phyloP scores from a whole-genome alignment of 1,284 basidiomycete genomes.

The Takashimella tepidaria region DNA sequence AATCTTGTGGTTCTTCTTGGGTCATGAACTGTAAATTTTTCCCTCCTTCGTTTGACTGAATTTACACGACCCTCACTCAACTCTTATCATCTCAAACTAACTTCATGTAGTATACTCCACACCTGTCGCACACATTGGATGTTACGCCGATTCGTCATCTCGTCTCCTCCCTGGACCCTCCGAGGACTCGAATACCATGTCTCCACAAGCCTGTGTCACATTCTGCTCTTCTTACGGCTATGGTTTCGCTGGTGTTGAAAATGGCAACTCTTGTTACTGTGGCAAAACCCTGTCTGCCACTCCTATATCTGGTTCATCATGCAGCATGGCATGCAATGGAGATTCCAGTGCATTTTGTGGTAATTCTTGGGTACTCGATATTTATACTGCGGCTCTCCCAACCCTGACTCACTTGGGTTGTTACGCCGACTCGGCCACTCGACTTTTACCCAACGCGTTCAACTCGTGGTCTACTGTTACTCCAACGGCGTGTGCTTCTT shows the following conservation, averaged over 20 bases:
- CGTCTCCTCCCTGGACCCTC: not conserved
- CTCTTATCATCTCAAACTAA: not conserved
- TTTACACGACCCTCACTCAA: too few relatives aligned
- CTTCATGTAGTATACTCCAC: not conserved
- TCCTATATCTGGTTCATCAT: constrained; percentile 19
- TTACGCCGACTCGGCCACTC: constrained; percentile 2
- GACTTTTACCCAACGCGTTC: constrained; percentile 9
- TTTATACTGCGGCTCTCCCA: constrained; percentile 17
- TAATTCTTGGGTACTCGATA: constrained; percentile 32
- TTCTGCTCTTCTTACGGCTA: constrained; percentile 33
- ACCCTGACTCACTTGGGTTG: constrained; percentile 1
- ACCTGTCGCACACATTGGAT: not conserved
- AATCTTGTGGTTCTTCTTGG: constrained; percentile 6
- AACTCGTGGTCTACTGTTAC: constrained; percentile 10
- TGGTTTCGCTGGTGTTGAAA: constrained; percentile 30
- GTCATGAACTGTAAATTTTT: constrained; percentile 5
- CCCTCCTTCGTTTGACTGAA: not conserved
- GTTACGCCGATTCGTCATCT: not conserved
- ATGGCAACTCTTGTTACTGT: constrained; percentile 31
- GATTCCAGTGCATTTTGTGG: constrained; percentile 37
- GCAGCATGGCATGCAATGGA: constrained; percentile 35
- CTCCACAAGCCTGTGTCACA: constrained; percentile 20
- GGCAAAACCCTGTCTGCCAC: constrained; percentile 16
- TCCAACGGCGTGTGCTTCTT: constrained; percentile 13
- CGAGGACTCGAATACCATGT: not conserved